These are phyloP conservation scores for Leishmania tarentolae DNA, from an alignment of 208 protist genomes.

Conservation along the genomic window DNA sequence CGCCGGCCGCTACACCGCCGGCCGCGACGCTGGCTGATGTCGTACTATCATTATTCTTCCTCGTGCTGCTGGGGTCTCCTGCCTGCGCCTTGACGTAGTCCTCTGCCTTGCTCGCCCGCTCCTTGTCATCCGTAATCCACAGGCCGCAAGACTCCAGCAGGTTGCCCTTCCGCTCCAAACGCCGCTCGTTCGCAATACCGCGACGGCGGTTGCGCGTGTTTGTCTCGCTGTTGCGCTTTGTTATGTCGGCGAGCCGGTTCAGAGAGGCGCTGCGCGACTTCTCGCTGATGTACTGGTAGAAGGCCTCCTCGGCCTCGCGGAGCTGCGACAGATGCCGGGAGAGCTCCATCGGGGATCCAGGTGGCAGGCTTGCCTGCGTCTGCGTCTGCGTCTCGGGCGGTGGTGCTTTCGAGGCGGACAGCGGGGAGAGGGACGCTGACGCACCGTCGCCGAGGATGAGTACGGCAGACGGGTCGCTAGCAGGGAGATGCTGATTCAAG, in stretches of 20 bases:
- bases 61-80: slow-evolving; percentile 9
- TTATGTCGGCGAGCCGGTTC: slow-evolving; percentile 64
- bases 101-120: slow-evolving; percentile 53
- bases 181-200: slow-evolving; percentile 69
- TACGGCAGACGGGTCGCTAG: background rate
- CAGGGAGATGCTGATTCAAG: slow-evolving; percentile 1
- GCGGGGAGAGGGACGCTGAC: slow-evolving; percentile 6
- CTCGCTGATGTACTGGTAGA: slow-evolving; percentile 68
- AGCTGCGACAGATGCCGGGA: slow-evolving; percentile 46
- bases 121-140: slow-evolving; percentile 69
- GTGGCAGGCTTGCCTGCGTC: background rate
- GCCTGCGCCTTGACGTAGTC: slow-evolving; percentile 46
- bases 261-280: slow-evolving; percentile 58
- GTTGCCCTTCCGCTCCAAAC: slow-evolving; percentile 58
- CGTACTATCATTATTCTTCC: slow-evolving; percentile 17
- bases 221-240: slow-evolving; percentile 50
- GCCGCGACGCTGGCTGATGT: slow-evolving; percentile 1
- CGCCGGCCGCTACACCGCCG: slow-evolving; percentile 3
- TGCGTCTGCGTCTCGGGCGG: background rate
- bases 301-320: slow-evolving; percentile 40
- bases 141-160: slow-evolving; percentile 69
- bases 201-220: slow-evolving; percentile 55
- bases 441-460: slow-evolving; percentile 4
- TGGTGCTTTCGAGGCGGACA: slow-evolving; percentile 15
- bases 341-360: slow-evolving; percentile 7